phyloP scores from a whole-genome alignment of 352 stramenopile species.

The Pythium dissimile region DNA sequence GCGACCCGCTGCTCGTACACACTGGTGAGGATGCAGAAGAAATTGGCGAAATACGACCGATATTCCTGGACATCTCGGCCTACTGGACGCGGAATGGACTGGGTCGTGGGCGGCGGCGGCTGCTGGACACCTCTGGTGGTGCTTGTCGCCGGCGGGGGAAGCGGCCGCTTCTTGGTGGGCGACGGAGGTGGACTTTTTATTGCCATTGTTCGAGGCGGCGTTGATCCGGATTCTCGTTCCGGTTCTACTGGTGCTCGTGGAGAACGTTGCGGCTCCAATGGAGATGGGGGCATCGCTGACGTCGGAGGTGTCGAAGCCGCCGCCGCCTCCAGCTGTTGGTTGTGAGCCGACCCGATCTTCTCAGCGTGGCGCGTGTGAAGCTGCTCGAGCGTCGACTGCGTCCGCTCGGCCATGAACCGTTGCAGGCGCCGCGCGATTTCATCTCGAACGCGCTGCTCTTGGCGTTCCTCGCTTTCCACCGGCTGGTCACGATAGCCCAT shows the following conservation, averaged over 20 bases:
- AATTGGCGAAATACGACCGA: conserved; percentile 56
- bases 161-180: background rate
- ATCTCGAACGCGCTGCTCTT: conserved; percentile 9
- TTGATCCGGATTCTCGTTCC: background rate
- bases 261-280: too few species aligned
- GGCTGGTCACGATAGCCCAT: too few species aligned
- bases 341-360: too few species aligned
- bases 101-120: background rate
- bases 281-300: too few species aligned
- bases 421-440: conserved; percentile 30
- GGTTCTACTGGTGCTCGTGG: too few species aligned
- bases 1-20: conserved; percentile 53
- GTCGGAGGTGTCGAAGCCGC: too few species aligned
- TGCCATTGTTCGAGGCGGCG: too few species aligned
- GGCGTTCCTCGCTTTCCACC: background rate
- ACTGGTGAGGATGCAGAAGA: conserved; percentile 72
- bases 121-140: too few species aligned
- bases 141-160: background rate
- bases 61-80: conserved; percentile 48
- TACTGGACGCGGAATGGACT: conserved; percentile 2
- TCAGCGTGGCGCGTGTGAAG: conserved; percentile 22
- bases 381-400: conserved; percentile 35
- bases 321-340: background rate
- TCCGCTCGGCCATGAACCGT: conserved; percentile 35
- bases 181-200: background rate